Evolutionary conservation across 78 protist species (phyloP), one percentile per base, ranked within the genome.

Genomic region (Dictyostelium brefeldianum): DNA sequence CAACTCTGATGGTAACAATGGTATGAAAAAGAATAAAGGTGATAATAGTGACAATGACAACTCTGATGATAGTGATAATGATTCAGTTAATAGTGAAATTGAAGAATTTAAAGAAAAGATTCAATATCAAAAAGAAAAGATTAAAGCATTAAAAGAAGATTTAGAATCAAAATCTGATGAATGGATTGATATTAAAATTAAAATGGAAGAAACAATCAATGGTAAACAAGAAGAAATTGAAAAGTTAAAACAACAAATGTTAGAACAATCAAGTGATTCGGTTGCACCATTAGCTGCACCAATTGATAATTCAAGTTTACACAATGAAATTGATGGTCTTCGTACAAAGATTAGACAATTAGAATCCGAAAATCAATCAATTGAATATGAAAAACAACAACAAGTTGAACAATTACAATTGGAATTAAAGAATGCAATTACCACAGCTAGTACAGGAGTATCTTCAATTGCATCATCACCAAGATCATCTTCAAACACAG

Each of bases 161-260:
- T 36, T 87, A 20, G 93, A 87, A n/a, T 22, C 62, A 36, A 87
- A 87, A 70, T 75, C 78, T 7, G 93, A 87, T 65, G 93, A 87
- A 64, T 31, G 81, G 74, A 51, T 51, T 17, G 93, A 87, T 18
- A 29, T 8, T 4, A 87, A 74, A 7, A 56, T 87, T 29, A 74
- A 87, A 29, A 31, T 78, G 69, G 93, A 87, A 15, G 84, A 87
- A 20, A 71, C 47, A 5, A 65, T 59, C 5, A 12, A 20, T 18
- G 15, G 27, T n/a, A 31, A 71, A 71, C 54, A 31, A 20, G 79
- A 71, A 3, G 81, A 75, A 48, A 25, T 75, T 20, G 57, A 75
- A 48, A 75, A 14, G 29, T 29, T 67, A 25, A 41, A 67, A 67
- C 46, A 29, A 64, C 48, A 78, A 78, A 12, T 75, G 15, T 22